These are phyloP conservation scores for Paragyromitra xinjiangensis DNA, from an alignment of 495 filamentous ascomycete genomes.

Conservation along the genomic window DNA sequence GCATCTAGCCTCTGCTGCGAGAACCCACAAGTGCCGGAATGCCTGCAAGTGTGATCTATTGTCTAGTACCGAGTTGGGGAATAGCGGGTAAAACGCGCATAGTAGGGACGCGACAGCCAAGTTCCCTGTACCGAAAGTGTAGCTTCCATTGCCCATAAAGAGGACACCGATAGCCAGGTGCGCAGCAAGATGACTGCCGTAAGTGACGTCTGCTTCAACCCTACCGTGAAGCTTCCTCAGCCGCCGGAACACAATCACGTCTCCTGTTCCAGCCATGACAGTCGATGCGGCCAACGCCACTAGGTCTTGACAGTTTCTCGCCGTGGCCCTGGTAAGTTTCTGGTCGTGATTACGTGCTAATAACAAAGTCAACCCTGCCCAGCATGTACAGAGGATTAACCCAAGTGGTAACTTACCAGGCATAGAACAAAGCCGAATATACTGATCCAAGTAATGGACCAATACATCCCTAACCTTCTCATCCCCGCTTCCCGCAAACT, in stretches of 20 bases:
- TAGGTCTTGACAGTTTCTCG: conserved; percentile 87
- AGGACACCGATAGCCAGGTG: conserved; percentile 92
- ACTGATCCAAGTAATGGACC: conserved; percentile 83
- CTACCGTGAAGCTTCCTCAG: conserved; percentile 87
- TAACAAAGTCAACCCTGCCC: conserved; percentile 17
- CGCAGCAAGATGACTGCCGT: conserved; percentile 89
- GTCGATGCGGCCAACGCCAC: conserved; percentile 81
- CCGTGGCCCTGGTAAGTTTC: conserved; percentile 79
- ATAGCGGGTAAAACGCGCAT: conserved; percentile 92
- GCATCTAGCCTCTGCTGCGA: conserved; percentile 89
- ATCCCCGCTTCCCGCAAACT: conserved; percentile 85
- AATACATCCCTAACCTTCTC: conserved; percentile 77
- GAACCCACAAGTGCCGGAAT: conserved; percentile 96
- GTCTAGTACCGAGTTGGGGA: conserved; percentile 85
- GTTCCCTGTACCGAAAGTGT: conserved; percentile 90
- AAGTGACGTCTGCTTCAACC: conserved; percentile 83
- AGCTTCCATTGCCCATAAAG: conserved; percentile 89
- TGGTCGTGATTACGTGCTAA: conserved; percentile 75
- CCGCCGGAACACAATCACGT: conserved; percentile 86
- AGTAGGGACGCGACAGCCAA: conserved; percentile 84
- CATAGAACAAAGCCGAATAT: conserved; percentile 78
- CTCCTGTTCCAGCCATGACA: conserved; percentile 95
- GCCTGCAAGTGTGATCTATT: conserved; percentile 95
- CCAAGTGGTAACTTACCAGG: conserved; percentile 58
- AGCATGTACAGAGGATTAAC: not conserved